Conservation (phyloP, 1,139 yeast species). For the Candida sanyaensis region DNA sequence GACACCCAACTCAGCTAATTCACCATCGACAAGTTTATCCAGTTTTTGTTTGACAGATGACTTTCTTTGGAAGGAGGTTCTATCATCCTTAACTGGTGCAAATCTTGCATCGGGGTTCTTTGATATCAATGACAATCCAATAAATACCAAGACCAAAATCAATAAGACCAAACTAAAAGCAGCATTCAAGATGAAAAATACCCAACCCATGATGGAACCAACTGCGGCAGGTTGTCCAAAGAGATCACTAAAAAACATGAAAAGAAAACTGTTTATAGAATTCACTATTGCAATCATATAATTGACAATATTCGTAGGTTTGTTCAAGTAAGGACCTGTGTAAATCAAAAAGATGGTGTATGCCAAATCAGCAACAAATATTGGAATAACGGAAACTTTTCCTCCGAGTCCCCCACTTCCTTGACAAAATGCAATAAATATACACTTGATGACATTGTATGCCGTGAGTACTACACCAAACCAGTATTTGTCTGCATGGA, state of each 20-base stretch:
- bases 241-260: slow-evolving; percentile 71
- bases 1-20: slow-evolving; percentile 62
- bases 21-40: slow-evolving; percentile 40
- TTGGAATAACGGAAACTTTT: slow-evolving; percentile 63
- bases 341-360: slow-evolving; percentile 60
- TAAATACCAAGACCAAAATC: slow-evolving; percentile 59
- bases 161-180: slow-evolving; percentile 70
- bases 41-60: slow-evolving; percentile 28
- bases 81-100: slow-evolving; percentile 81
- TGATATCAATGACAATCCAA: slow-evolving; percentile 56
- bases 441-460: slow-evolving; percentile 58
- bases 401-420: slow-evolving; percentile 45
- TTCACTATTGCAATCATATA: slow-evolving; percentile 65
- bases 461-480: slow-evolving; percentile 62
- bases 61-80: slow-evolving; percentile 76
- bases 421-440: slow-evolving; percentile 71
- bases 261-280: slow-evolving; percentile 69
- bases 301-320: slow-evolving; percentile 67
- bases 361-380: slow-evolving; percentile 65
- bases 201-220: slow-evolving; percentile 77
- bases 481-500: slow-evolving; percentile 72
- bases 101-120: slow-evolving; percentile 84
- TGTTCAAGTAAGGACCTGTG: slow-evolving; percentile 68
- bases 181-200: slow-evolving; percentile 75
- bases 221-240: slow-evolving; percentile 71